These are phyloP conservation scores for Otatea glauca DNA, from an alignment of 176 grass and related monocot genomes.

Conservation along the genomic window DNA sequence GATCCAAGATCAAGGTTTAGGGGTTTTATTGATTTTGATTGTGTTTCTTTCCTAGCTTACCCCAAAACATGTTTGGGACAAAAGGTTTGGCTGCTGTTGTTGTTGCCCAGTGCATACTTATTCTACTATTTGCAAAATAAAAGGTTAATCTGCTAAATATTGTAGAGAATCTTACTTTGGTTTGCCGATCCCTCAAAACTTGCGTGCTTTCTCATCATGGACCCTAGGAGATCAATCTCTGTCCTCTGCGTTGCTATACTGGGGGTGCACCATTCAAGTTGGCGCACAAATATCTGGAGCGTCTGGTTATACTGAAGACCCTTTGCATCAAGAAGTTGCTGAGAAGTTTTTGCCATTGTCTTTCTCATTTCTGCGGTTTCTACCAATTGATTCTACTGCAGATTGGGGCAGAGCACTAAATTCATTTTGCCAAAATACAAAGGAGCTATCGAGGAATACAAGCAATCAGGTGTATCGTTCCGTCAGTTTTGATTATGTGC, in stretches of 20 bases:
- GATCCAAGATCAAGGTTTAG: no score
- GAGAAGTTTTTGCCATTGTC: constrained; percentile 68
- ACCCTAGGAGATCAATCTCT: constrained; percentile 51
- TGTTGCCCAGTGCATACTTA: neutral
- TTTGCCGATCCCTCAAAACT: constrained; percentile 77
- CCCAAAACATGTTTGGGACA: no score
- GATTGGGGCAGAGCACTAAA: constrained; percentile 49
- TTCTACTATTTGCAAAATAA: constrained; percentile 8
- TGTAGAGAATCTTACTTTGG: constrained; percentile 64
- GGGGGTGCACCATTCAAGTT: constrained; percentile 96
- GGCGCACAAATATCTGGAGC: constrained; percentile 73
- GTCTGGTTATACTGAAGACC: constrained; percentile 72
- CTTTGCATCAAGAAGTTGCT: constrained; percentile 51
- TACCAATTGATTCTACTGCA: constrained; percentile 44
- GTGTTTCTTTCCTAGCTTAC: no score
- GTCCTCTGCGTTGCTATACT: constrained; percentile 78
- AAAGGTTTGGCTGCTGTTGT: no score
- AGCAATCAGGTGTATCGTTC: constrained; percentile 42
- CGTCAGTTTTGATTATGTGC: constrained; percentile 76
- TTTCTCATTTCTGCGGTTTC: constrained; percentile 69
- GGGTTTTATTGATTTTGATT: no score
- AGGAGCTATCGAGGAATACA: constrained; percentile 54
- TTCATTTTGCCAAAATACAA: constrained; percentile 58
- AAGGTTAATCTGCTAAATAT: constrained; percentile 22
- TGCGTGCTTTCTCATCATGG: constrained; percentile 85